A percentile compares a stretch with the other conserved stretches of the same genome.
These are phyloP conservation scores for Chrysosporium queenslandicum DNA, from an alignment of 2,329 filamentous ascomycete species.

Conservation along the genomic window DNA sequence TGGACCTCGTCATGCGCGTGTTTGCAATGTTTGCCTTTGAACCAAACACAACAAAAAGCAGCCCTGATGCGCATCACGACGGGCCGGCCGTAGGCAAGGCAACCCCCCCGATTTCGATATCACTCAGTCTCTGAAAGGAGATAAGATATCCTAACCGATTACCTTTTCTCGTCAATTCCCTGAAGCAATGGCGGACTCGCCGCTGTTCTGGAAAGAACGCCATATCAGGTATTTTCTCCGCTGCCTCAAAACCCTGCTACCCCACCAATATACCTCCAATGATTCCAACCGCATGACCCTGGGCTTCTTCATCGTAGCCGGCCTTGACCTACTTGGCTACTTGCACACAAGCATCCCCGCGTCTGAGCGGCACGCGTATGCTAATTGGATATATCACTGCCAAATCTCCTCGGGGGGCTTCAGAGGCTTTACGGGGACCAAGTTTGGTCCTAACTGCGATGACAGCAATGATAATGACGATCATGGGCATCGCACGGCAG, in stretches of 20 bases:
- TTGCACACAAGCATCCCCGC: conserved; percentile 42
- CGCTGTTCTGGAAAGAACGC: conserved; percentile 41
- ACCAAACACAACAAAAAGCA: no score
- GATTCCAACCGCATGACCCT: conserved; percentile 87
- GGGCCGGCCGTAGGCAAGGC: no score
- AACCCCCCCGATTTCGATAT: no score
- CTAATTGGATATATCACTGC: conserved; percentile 72
- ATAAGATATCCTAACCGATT: no score
- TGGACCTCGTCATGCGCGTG: neutral
- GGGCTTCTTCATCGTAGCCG: conserved; percentile 78
- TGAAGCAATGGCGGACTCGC: conserved; percentile 22
- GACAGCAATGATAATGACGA: conserved; percentile 17
- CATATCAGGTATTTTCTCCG: conserved; percentile 91
- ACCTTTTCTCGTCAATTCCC: no score
- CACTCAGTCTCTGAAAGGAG: no score
- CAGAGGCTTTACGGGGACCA: conserved; percentile 66
- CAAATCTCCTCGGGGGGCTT: conserved; percentile 85
- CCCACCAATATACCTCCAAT: conserved; percentile 71
- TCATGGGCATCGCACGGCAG: conserved; percentile 37
- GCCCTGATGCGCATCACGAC: no score
- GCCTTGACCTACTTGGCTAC: conserved; percentile 66
- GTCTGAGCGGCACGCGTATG: conserved; percentile 47
- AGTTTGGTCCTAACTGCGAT: conserved; percentile 38
- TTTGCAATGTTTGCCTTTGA: no score
- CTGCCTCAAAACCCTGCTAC: conserved; percentile 72